These are phyloP conservation scores for Hypoxylon trugodes DNA, from an alignment of 495 filamentous ascomycete genomes.

Conservation along the genomic window DNA sequence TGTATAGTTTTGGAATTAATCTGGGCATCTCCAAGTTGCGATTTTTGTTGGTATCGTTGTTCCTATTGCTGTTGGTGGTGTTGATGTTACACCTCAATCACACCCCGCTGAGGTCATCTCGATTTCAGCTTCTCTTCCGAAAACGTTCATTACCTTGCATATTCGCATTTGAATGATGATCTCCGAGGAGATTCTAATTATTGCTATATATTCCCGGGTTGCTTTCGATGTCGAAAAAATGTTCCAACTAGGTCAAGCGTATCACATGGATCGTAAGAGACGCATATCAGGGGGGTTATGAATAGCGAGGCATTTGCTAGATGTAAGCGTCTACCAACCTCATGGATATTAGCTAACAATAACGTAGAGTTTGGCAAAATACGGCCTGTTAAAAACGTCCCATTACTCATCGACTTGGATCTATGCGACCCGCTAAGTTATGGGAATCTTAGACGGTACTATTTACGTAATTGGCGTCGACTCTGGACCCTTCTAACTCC, in stretches of 20 bases:
- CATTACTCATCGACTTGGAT: conserved; percentile 26
- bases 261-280: neutral
- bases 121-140: neutral
- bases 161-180: neutral
- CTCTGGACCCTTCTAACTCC: conserved; percentile 18
- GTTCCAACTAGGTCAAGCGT: neutral
- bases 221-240: neutral
- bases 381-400: conserved; percentile 18
- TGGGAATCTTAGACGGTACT: neutral
- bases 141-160: neutral
- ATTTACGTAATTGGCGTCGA: conserved; percentile 26
- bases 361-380: neutral
- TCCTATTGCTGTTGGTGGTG: too few relatives aligned
- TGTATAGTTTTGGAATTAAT: too few relatives aligned
- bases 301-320: neutral
- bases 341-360: conserved; percentile 3
- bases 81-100: too few relatives aligned
- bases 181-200: neutral
- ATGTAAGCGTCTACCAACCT: neutral
- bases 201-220: neutral
- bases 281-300: neutral
- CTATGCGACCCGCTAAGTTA: neutral
- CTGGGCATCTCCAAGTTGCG: neutral
- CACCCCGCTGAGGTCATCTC: neutral
- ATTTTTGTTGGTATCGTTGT: neutral